Percentiles rank a stretch among this genome's conserved stretches.
Conservation (phyloP, 805 yeast genomes). For the Candida railenensis region DNA sequence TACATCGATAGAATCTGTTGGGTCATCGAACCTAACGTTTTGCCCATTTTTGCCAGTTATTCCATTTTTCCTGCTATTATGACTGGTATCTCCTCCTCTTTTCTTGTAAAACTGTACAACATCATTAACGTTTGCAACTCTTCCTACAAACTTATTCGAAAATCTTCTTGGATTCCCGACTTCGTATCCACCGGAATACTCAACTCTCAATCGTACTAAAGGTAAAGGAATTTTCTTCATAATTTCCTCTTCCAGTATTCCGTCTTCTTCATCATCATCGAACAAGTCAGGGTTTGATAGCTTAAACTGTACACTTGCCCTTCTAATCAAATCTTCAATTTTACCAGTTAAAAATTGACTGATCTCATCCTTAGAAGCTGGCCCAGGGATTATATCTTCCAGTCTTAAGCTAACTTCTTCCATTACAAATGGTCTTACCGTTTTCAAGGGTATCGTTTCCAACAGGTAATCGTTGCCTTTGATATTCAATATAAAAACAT, state of each 20-base stretch:
- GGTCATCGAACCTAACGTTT: conserved; percentile 15
- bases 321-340: conserved; percentile 65
- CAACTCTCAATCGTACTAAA: conserved; percentile 76
- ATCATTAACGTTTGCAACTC: conserved; percentile 88
- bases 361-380: conserved; percentile 60
- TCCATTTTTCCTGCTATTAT: conserved; percentile 12
- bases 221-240: conserved; percentile 61
- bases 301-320: conserved; percentile 54
- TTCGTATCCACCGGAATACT: conserved; percentile 86
- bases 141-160: conserved; percentile 86
- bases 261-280: conserved; percentile 18
- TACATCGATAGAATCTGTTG: conserved; percentile 11
- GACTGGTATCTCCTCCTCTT: conserved; percentile 17
- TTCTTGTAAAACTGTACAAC: conserved; percentile 70
- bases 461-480: conserved; percentile 54
- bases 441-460: conserved; percentile 60
- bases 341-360: conserved; percentile 56
- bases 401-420: conserved; percentile 55
- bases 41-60: conserved; percentile 13
- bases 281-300: conserved; percentile 27
- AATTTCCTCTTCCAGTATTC: conserved; percentile 1
- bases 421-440: conserved; percentile 84
- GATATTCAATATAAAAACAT: conserved; percentile 69
- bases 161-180: conserved; percentile 89
- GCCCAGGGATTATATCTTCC: conserved; percentile 57